A percentile compares a stretch with the other conserved stretches of the same genome.
These are phyloP conservation scores for Seminavis robusta DNA, from an alignment of 108 stramenopile species.

Conservation along the genomic window DNA sequence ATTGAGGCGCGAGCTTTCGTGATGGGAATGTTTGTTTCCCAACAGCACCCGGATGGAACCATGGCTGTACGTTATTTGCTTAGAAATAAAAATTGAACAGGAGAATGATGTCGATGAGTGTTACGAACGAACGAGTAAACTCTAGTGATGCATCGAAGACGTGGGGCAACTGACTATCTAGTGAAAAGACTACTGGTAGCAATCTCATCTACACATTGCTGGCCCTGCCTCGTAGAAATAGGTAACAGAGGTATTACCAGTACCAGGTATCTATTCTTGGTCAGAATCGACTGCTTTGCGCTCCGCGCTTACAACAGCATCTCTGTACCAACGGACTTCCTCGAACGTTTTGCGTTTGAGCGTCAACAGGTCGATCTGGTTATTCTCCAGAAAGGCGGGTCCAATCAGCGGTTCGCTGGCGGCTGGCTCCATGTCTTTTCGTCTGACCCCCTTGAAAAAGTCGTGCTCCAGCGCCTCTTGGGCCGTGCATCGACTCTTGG, in stretches of 20 bases:
- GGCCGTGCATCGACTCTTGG: slow-evolving; percentile 82
- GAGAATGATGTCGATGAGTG: too few relatives aligned
- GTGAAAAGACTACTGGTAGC: too few relatives aligned
- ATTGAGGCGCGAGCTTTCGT: slow-evolving; percentile 29
- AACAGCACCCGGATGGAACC: slow-evolving; percentile 66
- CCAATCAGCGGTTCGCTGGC: slow-evolving; percentile 47
- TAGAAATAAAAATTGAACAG: slow-evolving; percentile 1
- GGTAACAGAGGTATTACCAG: too few relatives aligned
- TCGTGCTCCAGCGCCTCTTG: slow-evolving; percentile 92
- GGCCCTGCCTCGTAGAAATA: too few relatives aligned
- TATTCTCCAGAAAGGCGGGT: slow-evolving; percentile 69
- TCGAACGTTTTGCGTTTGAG: slow-evolving; percentile 74
- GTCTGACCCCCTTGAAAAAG: slow-evolving; percentile 75
- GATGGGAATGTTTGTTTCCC: slow-evolving; percentile 64
- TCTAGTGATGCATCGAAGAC: too few relatives aligned
- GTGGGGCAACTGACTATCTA: too few relatives aligned
- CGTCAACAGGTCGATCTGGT: slow-evolving; percentile 53
- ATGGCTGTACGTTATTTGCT: slow-evolving; percentile 37
- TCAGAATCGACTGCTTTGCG: too few relatives aligned
- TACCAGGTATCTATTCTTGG: too few relatives aligned
- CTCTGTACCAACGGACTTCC: slow-evolving; percentile 74
- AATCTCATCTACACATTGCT: too few relatives aligned
- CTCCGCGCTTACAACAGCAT: too few relatives aligned
- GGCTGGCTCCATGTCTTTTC: slow-evolving; percentile 52
- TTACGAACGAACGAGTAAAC: too few relatives aligned